Conservation (phyloP, 1,139 yeast genomes). For the Geotrichum europaeum region DNA sequence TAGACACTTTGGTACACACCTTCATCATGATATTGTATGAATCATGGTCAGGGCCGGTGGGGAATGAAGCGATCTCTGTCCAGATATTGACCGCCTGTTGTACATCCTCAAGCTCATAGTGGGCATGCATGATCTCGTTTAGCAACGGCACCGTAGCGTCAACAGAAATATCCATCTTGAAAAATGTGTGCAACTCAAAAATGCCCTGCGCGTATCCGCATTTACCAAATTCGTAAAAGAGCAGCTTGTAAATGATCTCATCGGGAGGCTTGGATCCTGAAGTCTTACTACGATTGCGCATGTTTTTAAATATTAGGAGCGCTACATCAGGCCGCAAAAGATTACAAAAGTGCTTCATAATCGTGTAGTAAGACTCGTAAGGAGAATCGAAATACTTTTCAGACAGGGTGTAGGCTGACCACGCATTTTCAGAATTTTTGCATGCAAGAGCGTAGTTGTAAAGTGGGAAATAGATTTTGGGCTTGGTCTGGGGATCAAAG, state of each 20-base stretch:
- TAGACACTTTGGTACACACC: conserved; percentile 53
- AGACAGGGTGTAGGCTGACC: conserved; percentile 59
- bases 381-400: conserved; percentile 58
- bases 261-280: conserved; percentile 62
- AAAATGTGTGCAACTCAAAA: conserved; percentile 54
- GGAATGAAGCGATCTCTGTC: conserved; percentile 49
- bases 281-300: conserved; percentile 51
- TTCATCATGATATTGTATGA: conserved; percentile 69
- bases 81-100: conserved; percentile 58
- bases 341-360: conserved; percentile 55
- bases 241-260: conserved; percentile 54
- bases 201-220: conserved; percentile 63
- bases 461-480: conserved; percentile 39
- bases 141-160: conserved; percentile 53
- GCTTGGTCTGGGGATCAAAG: conserved; percentile 27
- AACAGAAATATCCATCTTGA: conserved; percentile 61
- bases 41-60: conserved; percentile 53
- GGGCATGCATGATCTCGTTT: conserved; percentile 63
- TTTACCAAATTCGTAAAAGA: conserved; percentile 58
- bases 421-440: conserved; percentile 46
- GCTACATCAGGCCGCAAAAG: conserved; percentile 60
- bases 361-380: conserved; percentile 52
- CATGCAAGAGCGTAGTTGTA: conserved; percentile 43
- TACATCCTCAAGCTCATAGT: conserved; percentile 56
- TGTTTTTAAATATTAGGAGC: conserved; percentile 55